Evolutionary conservation across 768 basidiomycete species (phyloP).

Genomic region (Tulasnella sp.): DNA sequence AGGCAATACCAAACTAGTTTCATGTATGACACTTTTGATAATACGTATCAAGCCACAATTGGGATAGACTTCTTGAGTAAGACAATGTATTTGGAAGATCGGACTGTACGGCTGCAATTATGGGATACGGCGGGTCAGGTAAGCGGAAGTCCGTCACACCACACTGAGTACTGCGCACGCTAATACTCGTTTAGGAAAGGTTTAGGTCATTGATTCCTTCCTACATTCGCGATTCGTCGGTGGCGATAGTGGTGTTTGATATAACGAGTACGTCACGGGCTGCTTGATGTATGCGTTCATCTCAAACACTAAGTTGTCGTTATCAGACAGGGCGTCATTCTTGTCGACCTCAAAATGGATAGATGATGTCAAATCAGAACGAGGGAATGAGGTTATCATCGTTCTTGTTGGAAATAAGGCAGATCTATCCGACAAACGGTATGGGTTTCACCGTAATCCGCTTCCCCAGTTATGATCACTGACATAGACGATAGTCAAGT

Average conservation of each 20-base stretch:
- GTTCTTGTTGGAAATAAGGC: slow-evolving; percentile 99
- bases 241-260: slow-evolving; percentile 97
- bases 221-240: slow-evolving; percentile 97
- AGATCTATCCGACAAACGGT: slow-evolving; percentile 97
- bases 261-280: slow-evolving; percentile 72
- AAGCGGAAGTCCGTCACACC: slow-evolving; percentile 20
- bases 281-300: neutral
- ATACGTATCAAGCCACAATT: slow-evolving; percentile 95
- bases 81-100: slow-evolving; percentile 98
- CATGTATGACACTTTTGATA: slow-evolving; percentile 99
- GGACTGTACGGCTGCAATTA: slow-evolving; percentile 91
- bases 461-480: neutral
- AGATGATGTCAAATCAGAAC: slow-evolving; percentile 94
- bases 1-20: slow-evolving; percentile 40
- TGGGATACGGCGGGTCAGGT: slow-evolving; percentile 99
- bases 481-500: slow-evolving; percentile 58
- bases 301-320: neutral
- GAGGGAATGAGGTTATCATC: slow-evolving; percentile 96
- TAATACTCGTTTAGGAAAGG: slow-evolving; percentile 51
- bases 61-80: slow-evolving; percentile 99
- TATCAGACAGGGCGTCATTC: slow-evolving; percentile 91
- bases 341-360: slow-evolving; percentile 98
- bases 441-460: slow-evolving; percentile 23
- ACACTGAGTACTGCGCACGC: neutral
- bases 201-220: slow-evolving; percentile 96